phyloP scores from a whole-genome alignment of 371 early-diverging fungal genomes.

The Umbelopsis sp. region DNA sequence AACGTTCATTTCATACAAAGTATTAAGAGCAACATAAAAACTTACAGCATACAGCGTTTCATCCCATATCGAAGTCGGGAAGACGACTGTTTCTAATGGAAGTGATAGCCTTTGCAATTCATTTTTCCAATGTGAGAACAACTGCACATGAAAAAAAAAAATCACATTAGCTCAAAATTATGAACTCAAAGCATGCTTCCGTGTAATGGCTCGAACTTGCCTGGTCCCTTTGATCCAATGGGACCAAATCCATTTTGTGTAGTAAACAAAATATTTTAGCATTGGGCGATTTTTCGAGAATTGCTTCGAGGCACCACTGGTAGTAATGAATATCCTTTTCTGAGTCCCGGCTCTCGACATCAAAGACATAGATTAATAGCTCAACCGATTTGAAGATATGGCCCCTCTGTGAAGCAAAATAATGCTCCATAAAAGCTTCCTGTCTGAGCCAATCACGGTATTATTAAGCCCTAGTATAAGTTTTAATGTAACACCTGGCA shows the following conservation, averaged over 20 bases:
- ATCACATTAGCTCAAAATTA: background rate
- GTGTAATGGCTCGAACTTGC: conserved; percentile 29
- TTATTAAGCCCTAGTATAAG: background rate
- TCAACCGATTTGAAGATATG: conserved; percentile 92
- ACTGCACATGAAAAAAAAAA: conserved; percentile 25
- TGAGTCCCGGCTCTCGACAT: conserved; percentile 82
- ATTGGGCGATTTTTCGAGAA: conserved; percentile 72
- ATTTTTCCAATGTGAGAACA: conserved; percentile 59
- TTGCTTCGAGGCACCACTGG: conserved; percentile 77
- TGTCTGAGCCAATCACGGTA: conserved; percentile 53
- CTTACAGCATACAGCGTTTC: conserved; percentile 77
- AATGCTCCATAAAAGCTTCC: conserved; percentile 90
- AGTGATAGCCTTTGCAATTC: conserved; percentile 66
- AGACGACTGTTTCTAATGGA: conserved; percentile 64
- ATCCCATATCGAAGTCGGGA: conserved; percentile 89
- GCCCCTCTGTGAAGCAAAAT: conserved; percentile 81
- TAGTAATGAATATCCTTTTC: conserved; percentile 87
- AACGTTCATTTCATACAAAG: too few relatives aligned
- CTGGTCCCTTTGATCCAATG: conserved; percentile 61
- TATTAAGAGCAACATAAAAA: background rate
- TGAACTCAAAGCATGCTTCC: too few relatives aligned
- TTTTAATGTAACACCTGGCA: background rate
- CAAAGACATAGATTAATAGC: conserved; percentile 92
- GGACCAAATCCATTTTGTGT: conserved; percentile 94
- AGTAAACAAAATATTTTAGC: conserved; percentile 89